phyloP scores from a whole-genome alignment of 495 filamentous ascomycete species.

The Aspergillus wentii region DNA sequence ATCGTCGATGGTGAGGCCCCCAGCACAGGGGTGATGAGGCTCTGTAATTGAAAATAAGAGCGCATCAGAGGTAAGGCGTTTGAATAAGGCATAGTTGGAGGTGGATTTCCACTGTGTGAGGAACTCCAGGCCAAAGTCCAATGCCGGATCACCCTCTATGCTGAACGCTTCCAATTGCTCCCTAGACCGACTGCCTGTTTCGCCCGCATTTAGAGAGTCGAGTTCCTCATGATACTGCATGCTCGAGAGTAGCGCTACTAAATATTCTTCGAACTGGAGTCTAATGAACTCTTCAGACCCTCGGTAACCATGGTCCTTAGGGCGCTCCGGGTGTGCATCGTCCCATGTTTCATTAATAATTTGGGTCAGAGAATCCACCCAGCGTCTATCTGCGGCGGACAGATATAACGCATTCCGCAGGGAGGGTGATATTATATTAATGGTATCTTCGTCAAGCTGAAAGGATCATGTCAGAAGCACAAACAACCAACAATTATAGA shows the following conservation, averaged over 20 bases:
- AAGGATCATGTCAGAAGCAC: background rate
- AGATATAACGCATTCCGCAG: constrained; percentile 73
- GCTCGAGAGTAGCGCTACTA: constrained; percentile 80
- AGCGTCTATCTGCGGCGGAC: constrained; percentile 82
- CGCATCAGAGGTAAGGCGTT: constrained; percentile 68
- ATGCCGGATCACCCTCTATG: constrained; percentile 76
- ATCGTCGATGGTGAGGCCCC: constrained; percentile 92
- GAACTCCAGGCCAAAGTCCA: constrained; percentile 71
- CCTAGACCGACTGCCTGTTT: constrained; percentile 23
- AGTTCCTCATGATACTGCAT: constrained; percentile 88
- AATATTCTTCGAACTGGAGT: constrained; percentile 95
- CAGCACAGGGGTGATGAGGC: constrained; percentile 87
- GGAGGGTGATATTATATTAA: constrained; percentile 76
- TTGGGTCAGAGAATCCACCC: constrained; percentile 94
- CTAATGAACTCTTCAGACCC: constrained; percentile 98
- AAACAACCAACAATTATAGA: background rate
- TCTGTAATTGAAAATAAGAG: constrained; percentile 93
- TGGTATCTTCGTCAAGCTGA: constrained; percentile 79
- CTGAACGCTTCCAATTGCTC: constrained; percentile 35
- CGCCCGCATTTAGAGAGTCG: constrained; percentile 20
- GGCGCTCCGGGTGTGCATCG: constrained; percentile 77
- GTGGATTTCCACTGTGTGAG: constrained; percentile 77
- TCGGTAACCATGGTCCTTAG: constrained; percentile 90
- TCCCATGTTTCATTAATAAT: constrained; percentile 97
- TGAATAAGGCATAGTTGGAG: constrained; percentile 84